Evolutionary conservation across 208 protist genomes (phyloP), one percentile per base, ranked within the genome.

Genomic region (Leishmania martiniquensis): DNA sequence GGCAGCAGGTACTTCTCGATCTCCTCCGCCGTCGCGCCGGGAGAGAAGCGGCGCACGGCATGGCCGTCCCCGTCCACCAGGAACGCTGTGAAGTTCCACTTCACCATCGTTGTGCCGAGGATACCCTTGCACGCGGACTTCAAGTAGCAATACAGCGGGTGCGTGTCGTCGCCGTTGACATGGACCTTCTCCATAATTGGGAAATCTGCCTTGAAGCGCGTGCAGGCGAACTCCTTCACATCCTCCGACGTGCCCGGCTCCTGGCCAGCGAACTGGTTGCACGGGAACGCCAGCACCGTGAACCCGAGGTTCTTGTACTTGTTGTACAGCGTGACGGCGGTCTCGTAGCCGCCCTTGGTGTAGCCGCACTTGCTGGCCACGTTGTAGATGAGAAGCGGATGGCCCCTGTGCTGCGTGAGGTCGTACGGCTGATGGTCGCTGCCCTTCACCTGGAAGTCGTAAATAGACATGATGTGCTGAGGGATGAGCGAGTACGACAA

Each of bases 11-110:
- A 78, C 83, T 91, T 87, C 75, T 92, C 92, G 70, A 96, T 93
- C 57, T 91, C 83, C 0, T 79, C 63, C 17, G 72, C 62, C 20
- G 59, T 85, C 10, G 89, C 81, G 25, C 92, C 92, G 39, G 92
- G 92, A 0, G 92, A 89, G 79, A 93, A 97, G 66, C 94, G 91
- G 37, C 75, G 54, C 71, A 95, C 87, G 25, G 90, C 82, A 22
- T 88, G 72, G 34, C 94, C 94, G 66, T 96, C 83, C 44, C 81
- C 72, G 75, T 96, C 86, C 67, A 94, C 84, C 49, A 98, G 84
- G 76, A 99, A 99, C 22, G 94, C 97, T 4, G 95, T 97, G 86
- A 98, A 99, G 85, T 99, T 99, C 96, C 97, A 98, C 86, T 97
- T 98, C 70, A 99, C 91, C 1, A 86, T 51, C 20, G 85, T 89